Evolutionary conservation across 306 rosid species (phyloP).

Genomic region (Sicyos edulis): DNA sequence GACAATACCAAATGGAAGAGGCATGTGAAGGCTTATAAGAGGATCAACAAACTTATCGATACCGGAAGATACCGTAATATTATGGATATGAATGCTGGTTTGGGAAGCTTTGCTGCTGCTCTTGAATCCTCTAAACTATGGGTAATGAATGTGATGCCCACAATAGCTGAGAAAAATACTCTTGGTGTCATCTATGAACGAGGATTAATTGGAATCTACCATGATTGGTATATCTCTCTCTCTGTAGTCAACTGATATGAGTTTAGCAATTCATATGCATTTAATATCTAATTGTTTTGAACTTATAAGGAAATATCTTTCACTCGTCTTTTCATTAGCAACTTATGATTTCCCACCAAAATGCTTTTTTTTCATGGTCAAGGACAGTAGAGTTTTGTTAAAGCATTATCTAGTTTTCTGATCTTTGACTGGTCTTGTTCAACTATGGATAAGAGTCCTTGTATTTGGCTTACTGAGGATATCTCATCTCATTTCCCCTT

Average conservation of each 20-base stretch:
- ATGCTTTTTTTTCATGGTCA: not conserved
- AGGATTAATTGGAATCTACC: slow-evolving; percentile 88
- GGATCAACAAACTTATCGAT: slow-evolving; percentile 54
- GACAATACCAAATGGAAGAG: slow-evolving; percentile 74
- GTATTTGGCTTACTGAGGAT: too few relatives aligned
- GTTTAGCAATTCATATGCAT: not conserved
- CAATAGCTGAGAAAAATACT: slow-evolving; percentile 66
- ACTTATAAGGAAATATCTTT: not conserved
- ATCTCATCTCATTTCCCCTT: too few relatives aligned
- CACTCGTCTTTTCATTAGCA: not conserved
- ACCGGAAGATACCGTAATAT: slow-evolving; percentile 95
- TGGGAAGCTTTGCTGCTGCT: slow-evolving; percentile 91
- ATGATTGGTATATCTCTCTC: slow-evolving; percentile 61
- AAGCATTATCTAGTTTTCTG: not conserved
- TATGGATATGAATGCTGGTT: slow-evolving; percentile 94
- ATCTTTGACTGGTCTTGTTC: not conserved
- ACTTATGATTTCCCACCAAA: slow-evolving; percentile 15
- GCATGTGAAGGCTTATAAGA: slow-evolving; percentile 77
- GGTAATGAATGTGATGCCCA: slow-evolving; percentile 96
- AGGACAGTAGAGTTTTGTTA: not conserved
- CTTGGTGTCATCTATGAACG: slow-evolving; percentile 70
- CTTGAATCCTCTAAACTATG: slow-evolving; percentile 68
- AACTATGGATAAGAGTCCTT: too few relatives aligned
- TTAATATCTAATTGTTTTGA: not conserved
- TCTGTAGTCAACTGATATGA: not conserved